Conservation (phyloP, 495 filamentous ascomycete species). For the Aspergillus coremiiformis region DNA sequence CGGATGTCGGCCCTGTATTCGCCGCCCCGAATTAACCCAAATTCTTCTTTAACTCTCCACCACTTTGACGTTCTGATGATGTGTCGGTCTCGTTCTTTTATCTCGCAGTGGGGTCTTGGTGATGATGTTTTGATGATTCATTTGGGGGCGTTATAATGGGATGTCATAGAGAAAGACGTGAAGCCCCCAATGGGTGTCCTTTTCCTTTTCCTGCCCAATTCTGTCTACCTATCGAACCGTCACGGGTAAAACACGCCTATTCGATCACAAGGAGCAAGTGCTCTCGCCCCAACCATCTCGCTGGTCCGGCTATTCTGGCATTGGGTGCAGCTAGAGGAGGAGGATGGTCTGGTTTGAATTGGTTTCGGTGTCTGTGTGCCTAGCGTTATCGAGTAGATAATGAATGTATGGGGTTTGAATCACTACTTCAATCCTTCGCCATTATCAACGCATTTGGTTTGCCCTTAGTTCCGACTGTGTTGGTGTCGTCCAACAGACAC, state of each 20-base stretch:
- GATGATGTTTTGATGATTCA: constrained; percentile 11
- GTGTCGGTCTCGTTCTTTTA: constrained; percentile 2
- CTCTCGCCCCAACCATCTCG: constrained; percentile 1
- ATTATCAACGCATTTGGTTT: not conserved
- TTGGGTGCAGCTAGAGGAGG: constrained; percentile 15
- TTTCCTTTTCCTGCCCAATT: constrained; percentile 8
- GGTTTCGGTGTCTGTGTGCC: constrained; percentile 9
- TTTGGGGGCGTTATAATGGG: constrained; percentile 17
- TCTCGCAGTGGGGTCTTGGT: constrained; percentile 1
- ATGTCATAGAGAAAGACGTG: constrained; percentile 16
- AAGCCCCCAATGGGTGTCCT: constrained; percentile 9
- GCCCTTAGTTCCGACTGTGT: not conserved
- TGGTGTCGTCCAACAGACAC: not conserved
- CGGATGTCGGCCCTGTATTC: constrained; percentile 12
- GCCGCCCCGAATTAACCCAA: not conserved
- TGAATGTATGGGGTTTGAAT: constrained; percentile 14
- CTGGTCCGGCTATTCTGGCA: not conserved
- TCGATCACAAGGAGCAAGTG: not conserved
- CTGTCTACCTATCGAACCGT: constrained; percentile 5
- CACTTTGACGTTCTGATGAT: constrained; percentile 7
- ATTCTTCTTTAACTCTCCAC: constrained; percentile 1
- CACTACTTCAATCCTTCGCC: not conserved
- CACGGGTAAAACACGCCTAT: constrained; percentile 2
- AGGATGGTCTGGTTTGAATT: constrained; percentile 7
- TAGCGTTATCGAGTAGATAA: constrained; percentile 23